Conservation (phyloP, 2,329 filamentous ascomycete species). For the Zymoseptoria brevis region DNA sequence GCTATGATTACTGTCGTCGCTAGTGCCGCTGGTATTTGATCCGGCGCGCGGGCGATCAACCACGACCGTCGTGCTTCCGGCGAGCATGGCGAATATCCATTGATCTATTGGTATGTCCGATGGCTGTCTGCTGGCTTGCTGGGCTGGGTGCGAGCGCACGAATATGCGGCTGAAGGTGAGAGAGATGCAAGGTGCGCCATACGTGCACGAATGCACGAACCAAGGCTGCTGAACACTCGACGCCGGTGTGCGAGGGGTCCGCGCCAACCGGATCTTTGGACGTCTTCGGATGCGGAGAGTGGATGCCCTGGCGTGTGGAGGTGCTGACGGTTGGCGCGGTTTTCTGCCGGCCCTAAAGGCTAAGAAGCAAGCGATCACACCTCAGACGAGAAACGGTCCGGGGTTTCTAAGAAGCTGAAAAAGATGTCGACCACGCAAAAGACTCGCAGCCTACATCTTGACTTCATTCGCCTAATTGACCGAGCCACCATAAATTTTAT, state of each 20-base stretch:
- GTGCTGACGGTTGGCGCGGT: background rate
- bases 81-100: constrained; percentile 11
- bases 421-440: background rate
- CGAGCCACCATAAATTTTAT: background rate
- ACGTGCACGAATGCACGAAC: constrained; percentile 4
- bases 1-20: constrained; percentile 3
- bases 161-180: background rate
- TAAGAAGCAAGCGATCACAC: background rate
- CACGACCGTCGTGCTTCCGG: constrained; percentile 7
- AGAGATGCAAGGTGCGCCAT: background rate
- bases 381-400: background rate
- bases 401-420: background rate
- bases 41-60: constrained; percentile 10
- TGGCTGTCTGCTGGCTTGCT: background rate
- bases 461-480: background rate
- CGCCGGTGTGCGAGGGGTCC: too few relatives aligned
- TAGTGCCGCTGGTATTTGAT: constrained; percentile 2
- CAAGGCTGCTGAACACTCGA: background rate
- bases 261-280: background rate
- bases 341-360: background rate
- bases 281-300: background rate
- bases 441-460: too few relatives aligned
- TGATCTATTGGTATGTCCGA: constrained; percentile 1
- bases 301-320: background rate
- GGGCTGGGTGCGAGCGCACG: background rate